These are phyloP conservation scores for Entoloma clypeatum DNA, from an alignment of 1,284 basidiomycete species.

Conservation along the genomic window DNA sequence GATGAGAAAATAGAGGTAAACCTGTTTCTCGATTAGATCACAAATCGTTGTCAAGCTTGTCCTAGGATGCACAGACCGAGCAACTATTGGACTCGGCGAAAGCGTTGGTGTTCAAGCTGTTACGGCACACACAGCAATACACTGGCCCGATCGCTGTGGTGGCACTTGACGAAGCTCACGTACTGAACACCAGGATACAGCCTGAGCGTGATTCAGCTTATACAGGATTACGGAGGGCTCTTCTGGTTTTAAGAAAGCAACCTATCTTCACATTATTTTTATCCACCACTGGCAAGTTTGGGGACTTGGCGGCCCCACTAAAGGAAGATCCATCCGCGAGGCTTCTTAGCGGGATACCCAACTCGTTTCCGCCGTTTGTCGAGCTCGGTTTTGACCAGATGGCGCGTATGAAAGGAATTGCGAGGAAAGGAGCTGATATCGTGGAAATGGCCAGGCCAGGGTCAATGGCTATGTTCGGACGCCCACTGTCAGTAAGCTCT, in stretches of 20 bases:
- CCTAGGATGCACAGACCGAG: too few relatives aligned
- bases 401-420: conserved; percentile 6
- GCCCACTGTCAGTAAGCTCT: conserved; percentile 24
- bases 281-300: conserved; percentile 21
- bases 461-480: conserved; percentile 20
- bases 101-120: too few relatives aligned
- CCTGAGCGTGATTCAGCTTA: background rate
- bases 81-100: too few relatives aligned
- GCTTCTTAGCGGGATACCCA: background rate
- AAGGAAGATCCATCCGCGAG: conserved; percentile 8
- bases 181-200: background rate
- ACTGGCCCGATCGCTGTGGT: background rate
- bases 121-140: too few relatives aligned
- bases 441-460: conserved; percentile 7
- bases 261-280: conserved; percentile 21
- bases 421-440: conserved; percentile 3
- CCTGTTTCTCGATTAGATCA: too few relatives aligned
- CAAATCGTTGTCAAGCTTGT: too few relatives aligned
- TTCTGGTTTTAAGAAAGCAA: background rate
- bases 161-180: conserved; percentile 5
- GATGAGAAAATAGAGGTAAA: too few relatives aligned
- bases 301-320: conserved; percentile 8
- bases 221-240: background rate
- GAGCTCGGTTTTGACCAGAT: conserved; percentile 21
- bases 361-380: conserved; percentile 14